Evolutionary conservation across 345 rosid species (phyloP), one percentile per base, ranked within the genome.

Genomic region (Noccaea caerulescens): DNA sequence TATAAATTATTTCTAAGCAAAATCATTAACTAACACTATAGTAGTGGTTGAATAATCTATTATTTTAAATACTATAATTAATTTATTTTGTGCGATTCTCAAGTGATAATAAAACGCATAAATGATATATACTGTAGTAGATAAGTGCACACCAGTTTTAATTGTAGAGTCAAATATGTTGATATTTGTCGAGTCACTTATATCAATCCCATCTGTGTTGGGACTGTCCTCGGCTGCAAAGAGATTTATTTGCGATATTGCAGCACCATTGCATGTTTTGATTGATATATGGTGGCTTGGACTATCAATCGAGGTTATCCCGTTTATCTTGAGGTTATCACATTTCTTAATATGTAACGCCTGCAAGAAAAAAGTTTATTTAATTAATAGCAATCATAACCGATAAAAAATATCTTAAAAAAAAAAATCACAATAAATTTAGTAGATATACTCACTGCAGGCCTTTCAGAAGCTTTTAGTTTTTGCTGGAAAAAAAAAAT

Each of bases 141-240:
- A 20, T n/a, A 5, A 44, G 49, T 14, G 16, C 41, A 6, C 5
- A 72, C 71, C 76, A 3, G 58, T 55, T 56, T 64, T 46, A 46
- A 72, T 72, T 7, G 33, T 14, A 23, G 76, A 72, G 25, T 56
- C 41, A 23, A 64, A 72, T 55, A 72, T 27, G 16, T 64, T 37
- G 42, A 72, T 10, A 37, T 39, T 4, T 8, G 49, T 44, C 2
- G 77, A 64, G 4, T 4, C 27, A 27, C 63, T 43, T 20, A 72
- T 25, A 55, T 72, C 50, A 27, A 72, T 55, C 7, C 77, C 77
- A 63, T 72, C 77, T 2, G 71, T 64, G 33, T 63, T 72, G 11
- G 76, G 76, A 53, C 76, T 72, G 1, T 7, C 5, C 50, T 52
- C 63, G 1, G 76, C 69, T 36, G 76, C 64, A n/a, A 14, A 4